These are phyloP conservation scores for Aspergillus clavatus DNA, from an alignment of 2,329 filamentous ascomycete species.

Conservation along the genomic window DNA sequence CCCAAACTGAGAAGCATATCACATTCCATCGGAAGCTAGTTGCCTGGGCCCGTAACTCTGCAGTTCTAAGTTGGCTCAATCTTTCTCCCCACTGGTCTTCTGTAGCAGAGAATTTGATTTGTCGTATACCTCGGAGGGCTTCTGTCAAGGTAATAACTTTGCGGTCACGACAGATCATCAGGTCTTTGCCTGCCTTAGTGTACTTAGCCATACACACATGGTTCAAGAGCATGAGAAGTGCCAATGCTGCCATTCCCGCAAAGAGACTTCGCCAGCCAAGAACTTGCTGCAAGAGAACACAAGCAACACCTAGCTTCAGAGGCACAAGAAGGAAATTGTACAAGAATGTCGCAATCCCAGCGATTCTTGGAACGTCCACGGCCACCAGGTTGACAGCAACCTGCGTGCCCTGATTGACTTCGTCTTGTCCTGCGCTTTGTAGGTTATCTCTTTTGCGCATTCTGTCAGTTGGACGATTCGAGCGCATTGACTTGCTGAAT, in stretches of 20 bases:
- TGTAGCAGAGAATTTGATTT: constrained; percentile 76
- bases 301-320: constrained; percentile 60
- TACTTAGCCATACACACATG: constrained; percentile 62
- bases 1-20: constrained; percentile 67
- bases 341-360: constrained; percentile 63
- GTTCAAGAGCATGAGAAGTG: constrained; percentile 63
- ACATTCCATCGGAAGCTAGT: constrained; percentile 37
- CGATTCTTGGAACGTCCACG: constrained; percentile 65
- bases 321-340: constrained; percentile 59
- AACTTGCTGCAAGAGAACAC: constrained; percentile 59
- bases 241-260: constrained; percentile 60
- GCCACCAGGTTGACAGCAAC: constrained; percentile 65
- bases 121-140: constrained; percentile 69
- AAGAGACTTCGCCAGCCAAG: constrained; percentile 66
- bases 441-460: too few relatives aligned
- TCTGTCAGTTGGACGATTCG: constrained; percentile 75
- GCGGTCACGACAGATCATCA: constrained; percentile 71
- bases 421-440: constrained; percentile 31
- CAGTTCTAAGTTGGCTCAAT: constrained; percentile 60
- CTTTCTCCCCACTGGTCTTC: constrained; percentile 65
- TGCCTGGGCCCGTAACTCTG: constrained; percentile 13
- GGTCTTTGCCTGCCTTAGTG: constrained; percentile 56
- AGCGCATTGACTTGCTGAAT: constrained; percentile 70
- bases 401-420: constrained; percentile 34
- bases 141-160: constrained; percentile 71